Percentiles rank a stretch among this genome's conserved stretches.
Evolutionary conservation across 441 rosid species (phyloP).

Genomic region (Jatropha podagrica): DNA sequence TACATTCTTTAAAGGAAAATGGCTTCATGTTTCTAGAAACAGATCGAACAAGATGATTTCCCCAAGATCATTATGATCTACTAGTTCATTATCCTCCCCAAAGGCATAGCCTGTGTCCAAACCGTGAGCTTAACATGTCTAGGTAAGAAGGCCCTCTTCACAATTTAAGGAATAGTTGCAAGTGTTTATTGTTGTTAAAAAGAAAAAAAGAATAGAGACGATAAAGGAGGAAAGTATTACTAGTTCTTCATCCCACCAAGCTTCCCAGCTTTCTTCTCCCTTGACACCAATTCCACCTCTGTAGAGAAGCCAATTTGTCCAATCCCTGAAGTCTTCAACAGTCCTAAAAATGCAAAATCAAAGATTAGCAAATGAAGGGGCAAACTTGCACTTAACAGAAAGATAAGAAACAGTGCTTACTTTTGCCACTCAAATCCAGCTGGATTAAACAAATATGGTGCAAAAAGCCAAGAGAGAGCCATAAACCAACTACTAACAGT

Average conservation of each 20-base stretch:
- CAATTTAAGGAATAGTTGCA: too few relatives aligned
- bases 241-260: conserved; percentile 99
- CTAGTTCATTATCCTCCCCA: too few relatives aligned
- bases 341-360: conserved; percentile 51
- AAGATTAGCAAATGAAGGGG: conserved; percentile 6
- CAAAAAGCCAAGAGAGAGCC: conserved; percentile 97
- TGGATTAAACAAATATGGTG: conserved; percentile 98
- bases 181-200: neutral
- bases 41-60: neutral
- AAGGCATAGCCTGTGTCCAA: too few relatives aligned
- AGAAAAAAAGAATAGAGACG: neutral
- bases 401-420: conserved; percentile 44
- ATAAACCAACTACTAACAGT: conserved; percentile 97
- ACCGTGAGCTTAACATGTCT: too few relatives aligned
- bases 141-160: too few relatives aligned
- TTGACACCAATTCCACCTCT: conserved; percentile 99
- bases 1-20: neutral
- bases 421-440: conserved; percentile 99
- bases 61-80: too few relatives aligned
- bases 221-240: conserved; percentile 41
- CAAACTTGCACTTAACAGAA: conserved; percentile 3
- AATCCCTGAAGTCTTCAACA: conserved; percentile 97
- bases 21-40: neutral
- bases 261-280: conserved; percentile 99
- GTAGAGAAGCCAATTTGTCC: conserved; percentile 99